phyloP scores from a whole-genome alignment of 1,284 basidiomycete species.

The Filobasidium uniguttulatum region DNA sequence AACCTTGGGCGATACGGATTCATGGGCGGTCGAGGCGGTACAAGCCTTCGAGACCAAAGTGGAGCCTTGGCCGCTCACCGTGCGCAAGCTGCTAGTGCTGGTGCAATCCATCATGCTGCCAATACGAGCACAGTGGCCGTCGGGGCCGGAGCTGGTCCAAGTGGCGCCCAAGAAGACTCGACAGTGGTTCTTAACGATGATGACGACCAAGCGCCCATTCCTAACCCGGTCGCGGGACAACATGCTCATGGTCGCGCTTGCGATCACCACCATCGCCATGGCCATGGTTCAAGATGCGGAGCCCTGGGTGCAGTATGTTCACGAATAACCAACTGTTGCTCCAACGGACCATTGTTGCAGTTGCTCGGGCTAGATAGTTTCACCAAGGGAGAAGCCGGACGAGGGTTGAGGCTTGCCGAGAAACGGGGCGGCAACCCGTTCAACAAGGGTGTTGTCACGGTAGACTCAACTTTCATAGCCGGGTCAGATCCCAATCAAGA shows the following conservation, averaged over 20 bases:
- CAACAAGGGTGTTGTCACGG: conserved; percentile 59
- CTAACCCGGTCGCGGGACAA: conserved; percentile 19
- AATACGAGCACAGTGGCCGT: conserved; percentile 6
- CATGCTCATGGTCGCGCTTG: conserved; percentile 19
- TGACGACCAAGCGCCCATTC: conserved; percentile 17
- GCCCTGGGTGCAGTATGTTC: conserved; percentile 25
- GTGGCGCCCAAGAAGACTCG: conserved; percentile 22
- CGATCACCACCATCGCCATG: conserved; percentile 14
- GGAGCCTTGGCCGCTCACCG: conserved; percentile 25
- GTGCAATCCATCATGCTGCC: not conserved
- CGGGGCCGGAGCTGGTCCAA: conserved; percentile 28
- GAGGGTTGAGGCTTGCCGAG: conserved; percentile 47
- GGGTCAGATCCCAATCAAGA: not conserved
- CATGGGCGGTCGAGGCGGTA: conserved; percentile 80
- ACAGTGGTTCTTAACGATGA: conserved; percentile 11
- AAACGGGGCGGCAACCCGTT: conserved; percentile 69
- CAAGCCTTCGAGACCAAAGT: conserved; percentile 32
- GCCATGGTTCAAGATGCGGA: conserved; percentile 30
- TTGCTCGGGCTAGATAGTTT: conserved; percentile 86
- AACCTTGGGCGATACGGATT: conserved; percentile 91
- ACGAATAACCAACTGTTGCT: conserved; percentile 17
- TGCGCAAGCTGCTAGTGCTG: not conserved
- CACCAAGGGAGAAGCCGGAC: conserved; percentile 72
- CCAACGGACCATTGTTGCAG: conserved; percentile 47
- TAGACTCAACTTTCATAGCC: conserved; percentile 21